Percentiles rank a stretch among this genome's conserved stretches.
Evolutionary conservation across 139 green algal species (phyloP).

Genomic region (Parachlorella kessleri): DNA sequence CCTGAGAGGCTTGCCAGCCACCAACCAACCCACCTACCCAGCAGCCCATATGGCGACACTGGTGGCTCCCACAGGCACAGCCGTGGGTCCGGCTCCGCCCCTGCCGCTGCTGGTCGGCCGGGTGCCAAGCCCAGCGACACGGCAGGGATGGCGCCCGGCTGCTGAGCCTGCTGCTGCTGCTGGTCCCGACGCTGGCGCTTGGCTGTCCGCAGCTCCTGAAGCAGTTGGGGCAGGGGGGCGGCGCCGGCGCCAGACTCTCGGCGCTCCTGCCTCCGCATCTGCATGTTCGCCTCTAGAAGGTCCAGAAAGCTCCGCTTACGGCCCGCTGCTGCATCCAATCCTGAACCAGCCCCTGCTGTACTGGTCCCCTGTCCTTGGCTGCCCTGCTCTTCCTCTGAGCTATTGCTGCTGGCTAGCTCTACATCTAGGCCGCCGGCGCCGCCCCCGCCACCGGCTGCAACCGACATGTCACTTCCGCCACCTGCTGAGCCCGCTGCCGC

Average conservation of each 20-base stretch:
- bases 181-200: neutral
- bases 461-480: too few species aligned
- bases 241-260: neutral
- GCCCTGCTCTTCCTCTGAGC: too few species aligned
- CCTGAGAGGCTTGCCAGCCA: too few species aligned
- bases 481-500: too few species aligned
- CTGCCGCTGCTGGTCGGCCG: neutral
- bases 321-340: too few species aligned
- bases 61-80: slow-evolving; percentile 68
- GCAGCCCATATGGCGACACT: slow-evolving; percentile 68
- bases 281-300: slow-evolving; percentile 36
- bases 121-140: neutral
- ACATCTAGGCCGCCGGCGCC: too few species aligned
- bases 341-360: too few species aligned
- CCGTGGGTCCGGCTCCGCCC: slow-evolving; percentile 34
- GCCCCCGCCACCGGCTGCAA: too few species aligned
- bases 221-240: neutral
- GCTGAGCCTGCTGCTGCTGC: slow-evolving; percentile 8
- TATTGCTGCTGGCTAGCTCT: too few species aligned
- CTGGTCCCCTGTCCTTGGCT: too few species aligned
- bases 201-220: neutral
- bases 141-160: neutral
- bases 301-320: slow-evolving; percentile 23
- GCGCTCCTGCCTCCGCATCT: slow-evolving; percentile 13
- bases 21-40: too few species aligned